Base-by-base conservation (phyloP, 371 early-diverging fungal genomes). In the Rhizopus sp. region DNA sequence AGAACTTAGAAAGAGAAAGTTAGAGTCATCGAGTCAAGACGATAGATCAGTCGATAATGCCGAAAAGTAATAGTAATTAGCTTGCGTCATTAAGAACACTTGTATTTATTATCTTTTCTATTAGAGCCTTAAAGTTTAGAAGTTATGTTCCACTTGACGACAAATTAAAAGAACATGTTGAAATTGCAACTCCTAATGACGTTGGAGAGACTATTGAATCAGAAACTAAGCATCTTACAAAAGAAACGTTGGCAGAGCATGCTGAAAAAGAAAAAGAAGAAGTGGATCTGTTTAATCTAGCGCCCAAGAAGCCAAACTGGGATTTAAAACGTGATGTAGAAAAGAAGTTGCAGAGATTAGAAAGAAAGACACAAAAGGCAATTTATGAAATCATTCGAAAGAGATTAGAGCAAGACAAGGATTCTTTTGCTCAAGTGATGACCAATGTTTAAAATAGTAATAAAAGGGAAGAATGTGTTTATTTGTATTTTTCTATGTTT, bases 241-340 rank as follows among this genome's bases (percentile, higher is more conserved):
- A 83, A 53, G 75, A 82, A 55, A 77, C 83, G 9, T 63, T 88
- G 50, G 69, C 78, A 23, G 77, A 83, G 63, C 89, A 88, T 33
- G 80, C 81, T 9, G 75, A 76, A 53, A 81, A 82, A 50, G 81
- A 84, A 39, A 81, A 80, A 23, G 85, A 87, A 69, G 89, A 89
- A 75, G 80, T 89, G 57, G 93, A 93, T 67, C 77, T 94, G 3
- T 79, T 82, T 49, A 85, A 90, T 35, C 66, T 95, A 32, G 92
- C 91, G 17, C 94, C 95, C 7, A 86, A 84, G 63, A 90, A 88
- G 49, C 87, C 94, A 2, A 93, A 95, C 64, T 93, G 92, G 91
- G 95, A 95, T 61, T 69, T 95, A 57, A 92, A 91, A 63, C 79
- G 91, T 31, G 94, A 93, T 66, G 79, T 95, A 17, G 88, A 92